Evolutionary conservation across 1,139 yeast genomes (phyloP).

Genomic region (Hansenula anomala): DNA sequence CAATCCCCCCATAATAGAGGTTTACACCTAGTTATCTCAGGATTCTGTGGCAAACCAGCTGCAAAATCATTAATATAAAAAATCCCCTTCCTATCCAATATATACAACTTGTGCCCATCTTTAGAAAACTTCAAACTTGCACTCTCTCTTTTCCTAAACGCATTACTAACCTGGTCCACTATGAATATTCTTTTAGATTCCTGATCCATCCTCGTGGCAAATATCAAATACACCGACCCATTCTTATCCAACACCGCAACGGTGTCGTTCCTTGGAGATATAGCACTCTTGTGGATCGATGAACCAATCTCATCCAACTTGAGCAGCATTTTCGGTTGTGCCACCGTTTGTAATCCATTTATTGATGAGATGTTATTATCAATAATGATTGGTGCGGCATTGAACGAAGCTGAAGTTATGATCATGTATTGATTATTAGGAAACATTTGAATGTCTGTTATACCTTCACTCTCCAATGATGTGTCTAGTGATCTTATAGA

Average conservation of each 20-base stretch:
- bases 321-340: slow-evolving; percentile 50
- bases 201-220: slow-evolving; percentile 54
- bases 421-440: slow-evolving; percentile 55
- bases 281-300: slow-evolving; percentile 62
- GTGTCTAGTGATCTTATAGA: slow-evolving; percentile 57
- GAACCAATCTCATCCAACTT: slow-evolving; percentile 81
- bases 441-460: slow-evolving; percentile 75
- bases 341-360: slow-evolving; percentile 35
- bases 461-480: slow-evolving; percentile 77
- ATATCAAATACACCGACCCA: slow-evolving; percentile 69
- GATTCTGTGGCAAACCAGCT: slow-evolving; percentile 73
- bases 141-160: slow-evolving; percentile 62
- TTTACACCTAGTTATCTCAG: slow-evolving; percentile 76
- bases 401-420: slow-evolving; percentile 55
- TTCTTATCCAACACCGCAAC: slow-evolving; percentile 74
- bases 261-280: slow-evolving; percentile 86
- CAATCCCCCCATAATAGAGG: slow-evolving; percentile 22
- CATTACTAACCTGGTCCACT: slow-evolving; percentile 74
- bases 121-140: slow-evolving; percentile 73
- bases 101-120: slow-evolving; percentile 75
- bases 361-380: slow-evolving; percentile 46
- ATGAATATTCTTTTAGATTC: slow-evolving; percentile 58
- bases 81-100: slow-evolving; percentile 77
- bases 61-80: slow-evolving; percentile 82
- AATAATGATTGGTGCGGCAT: slow-evolving; percentile 56